These are phyloP conservation scores for Penicillium brasilianum DNA, from an alignment of 2,329 filamentous ascomycete genomes.

Conservation along the genomic window DNA sequence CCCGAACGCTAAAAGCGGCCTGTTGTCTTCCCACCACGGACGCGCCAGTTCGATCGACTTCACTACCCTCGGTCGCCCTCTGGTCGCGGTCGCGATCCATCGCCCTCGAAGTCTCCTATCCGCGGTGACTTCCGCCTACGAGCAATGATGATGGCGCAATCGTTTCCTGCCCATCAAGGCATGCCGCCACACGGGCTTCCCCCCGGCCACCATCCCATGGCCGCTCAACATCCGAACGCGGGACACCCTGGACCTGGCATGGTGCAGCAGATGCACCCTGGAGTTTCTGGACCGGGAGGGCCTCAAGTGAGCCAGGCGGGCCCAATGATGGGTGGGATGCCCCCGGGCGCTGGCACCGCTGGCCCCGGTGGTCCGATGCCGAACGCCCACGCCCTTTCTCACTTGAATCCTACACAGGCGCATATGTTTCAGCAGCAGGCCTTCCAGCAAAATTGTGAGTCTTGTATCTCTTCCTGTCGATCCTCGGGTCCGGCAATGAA, in stretches of 20 bases:
- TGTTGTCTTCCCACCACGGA: slow-evolving; percentile 37
- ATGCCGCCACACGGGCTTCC: slow-evolving; percentile 64
- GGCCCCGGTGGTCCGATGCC: slow-evolving; percentile 56
- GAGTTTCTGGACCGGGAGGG: slow-evolving; percentile 63
- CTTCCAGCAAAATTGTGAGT: slow-evolving; percentile 50
- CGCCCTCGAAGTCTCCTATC: slow-evolving; percentile 34
- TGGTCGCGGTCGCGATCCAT: slow-evolving; percentile 27
- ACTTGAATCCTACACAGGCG: slow-evolving; percentile 61
- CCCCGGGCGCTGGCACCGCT: slow-evolving; percentile 60
- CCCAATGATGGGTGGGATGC: slow-evolving; percentile 69
- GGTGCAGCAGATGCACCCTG: slow-evolving; percentile 64
- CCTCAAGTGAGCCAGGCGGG: slow-evolving; percentile 65
- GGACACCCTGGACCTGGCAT: slow-evolving; percentile 57
- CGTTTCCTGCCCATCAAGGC: slow-evolving; percentile 63
- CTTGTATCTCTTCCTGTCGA: neutral
- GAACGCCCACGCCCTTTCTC: slow-evolving; percentile 65
- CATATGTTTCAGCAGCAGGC: slow-evolving; percentile 60
- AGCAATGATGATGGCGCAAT: slow-evolving; percentile 61
- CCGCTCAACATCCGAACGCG: slow-evolving; percentile 62
- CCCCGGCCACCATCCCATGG: slow-evolving; percentile 67
- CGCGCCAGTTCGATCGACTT: slow-evolving; percentile 30
- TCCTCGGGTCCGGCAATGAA: neutral
- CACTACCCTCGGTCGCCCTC: slow-evolving; percentile 15
- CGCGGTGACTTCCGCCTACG: slow-evolving; percentile 41
- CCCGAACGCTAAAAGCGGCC: slow-evolving; percentile 43